phyloP scores from a whole-genome alignment of 73 alveolate species.

The Effrenium voratum region DNA sequence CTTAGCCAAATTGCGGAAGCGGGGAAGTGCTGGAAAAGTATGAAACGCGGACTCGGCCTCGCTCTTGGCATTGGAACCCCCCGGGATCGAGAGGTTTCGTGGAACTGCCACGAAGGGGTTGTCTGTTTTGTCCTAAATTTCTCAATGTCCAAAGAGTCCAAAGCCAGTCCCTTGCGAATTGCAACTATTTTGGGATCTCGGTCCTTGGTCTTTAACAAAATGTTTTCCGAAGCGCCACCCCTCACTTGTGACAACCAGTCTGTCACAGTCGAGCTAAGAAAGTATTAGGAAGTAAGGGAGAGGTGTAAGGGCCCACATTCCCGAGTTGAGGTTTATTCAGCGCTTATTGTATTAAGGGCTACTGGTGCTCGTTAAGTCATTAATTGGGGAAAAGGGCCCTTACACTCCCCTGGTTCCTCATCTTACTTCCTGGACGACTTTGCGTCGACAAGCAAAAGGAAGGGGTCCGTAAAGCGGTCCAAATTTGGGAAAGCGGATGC shows the following conservation, averaged over 20 bases:
- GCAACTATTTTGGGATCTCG: no score
- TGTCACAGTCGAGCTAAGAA: neutral
- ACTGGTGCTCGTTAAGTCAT: neutral
- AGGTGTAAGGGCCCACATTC: neutral
- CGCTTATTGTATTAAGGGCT: neutral
- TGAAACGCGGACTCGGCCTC: no score
- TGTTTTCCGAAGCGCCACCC: neutral
- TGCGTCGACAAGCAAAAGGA: neutral
- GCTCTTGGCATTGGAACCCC: no score
- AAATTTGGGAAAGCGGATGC: neutral
- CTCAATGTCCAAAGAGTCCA: no score
- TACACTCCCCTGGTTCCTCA: neutral
- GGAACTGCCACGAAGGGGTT: no score
- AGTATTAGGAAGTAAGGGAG: neutral
- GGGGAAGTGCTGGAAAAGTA: no score
- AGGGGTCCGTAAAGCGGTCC: neutral
- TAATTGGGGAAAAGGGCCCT: neutral
- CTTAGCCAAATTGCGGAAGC: no score
- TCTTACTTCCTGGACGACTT: neutral
- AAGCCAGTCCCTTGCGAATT: no score
- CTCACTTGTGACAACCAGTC: neutral
- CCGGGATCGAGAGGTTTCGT: no score
- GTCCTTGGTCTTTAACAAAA: no score
- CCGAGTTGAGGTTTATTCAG: neutral
- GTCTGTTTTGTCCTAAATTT: no score